Evolutionary conservation across 176 grass and related monocot species (phyloP).

Genomic region (Phragmites australis): DNA sequence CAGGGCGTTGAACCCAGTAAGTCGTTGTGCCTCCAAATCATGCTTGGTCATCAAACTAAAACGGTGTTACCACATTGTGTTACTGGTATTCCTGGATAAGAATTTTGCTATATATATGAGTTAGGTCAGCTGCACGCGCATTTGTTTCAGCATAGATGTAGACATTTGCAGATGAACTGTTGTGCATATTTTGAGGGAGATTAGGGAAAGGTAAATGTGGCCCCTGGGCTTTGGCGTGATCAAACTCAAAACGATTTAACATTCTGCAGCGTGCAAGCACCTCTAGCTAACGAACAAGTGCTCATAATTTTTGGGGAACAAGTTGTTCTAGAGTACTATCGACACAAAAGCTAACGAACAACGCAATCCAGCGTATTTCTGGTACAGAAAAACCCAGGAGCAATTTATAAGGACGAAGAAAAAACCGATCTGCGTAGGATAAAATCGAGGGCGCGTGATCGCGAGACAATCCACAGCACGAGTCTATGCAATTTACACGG

Average conservation of each 20-base stretch:
- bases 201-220: not conserved
- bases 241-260: not conserved
- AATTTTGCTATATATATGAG: not conserved
- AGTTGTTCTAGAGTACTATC: not conserved
- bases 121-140: not conserved
- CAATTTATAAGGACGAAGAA: not conserved
- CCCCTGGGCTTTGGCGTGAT: not conserved
- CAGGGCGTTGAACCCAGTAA: not conserved
- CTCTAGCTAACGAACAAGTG: not conserved
- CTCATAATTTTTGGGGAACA: not conserved
- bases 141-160: not conserved
- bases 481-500: not conserved
- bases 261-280: not conserved
- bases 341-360: not conserved
- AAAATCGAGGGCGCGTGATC: not conserved
- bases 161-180: not conserved
- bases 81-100: not conserved
- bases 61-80: not conserved
- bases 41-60: conserved; percentile 5
- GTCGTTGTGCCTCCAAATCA: not conserved
- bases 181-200: not conserved
- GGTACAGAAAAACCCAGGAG: not conserved
- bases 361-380: not conserved
- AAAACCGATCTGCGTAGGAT: not conserved
- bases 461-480: not conserved